Conservation (phyloP, 331 rosid species). For the Cydonia oblonga region DNA sequence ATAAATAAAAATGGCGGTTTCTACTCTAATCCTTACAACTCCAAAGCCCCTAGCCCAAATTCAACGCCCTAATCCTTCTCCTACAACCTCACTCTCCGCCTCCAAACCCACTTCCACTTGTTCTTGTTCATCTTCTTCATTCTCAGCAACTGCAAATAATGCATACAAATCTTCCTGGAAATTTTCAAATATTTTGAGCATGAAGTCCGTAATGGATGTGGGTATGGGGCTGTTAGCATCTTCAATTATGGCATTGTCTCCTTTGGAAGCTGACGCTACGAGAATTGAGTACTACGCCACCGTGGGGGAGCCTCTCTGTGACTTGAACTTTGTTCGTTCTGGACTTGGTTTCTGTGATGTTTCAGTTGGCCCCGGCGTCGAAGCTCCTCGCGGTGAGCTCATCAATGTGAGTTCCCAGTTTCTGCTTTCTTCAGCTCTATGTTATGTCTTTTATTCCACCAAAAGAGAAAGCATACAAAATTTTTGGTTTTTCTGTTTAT, state of each 20-base stretch:
- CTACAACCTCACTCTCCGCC: conserved; percentile 17
- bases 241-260: conserved; percentile 43
- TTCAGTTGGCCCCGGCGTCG: conserved; percentile 43
- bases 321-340: conserved; percentile 52
- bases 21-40: conserved; percentile 25
- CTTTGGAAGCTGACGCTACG: conserved; percentile 71
- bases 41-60: conserved; percentile 13
- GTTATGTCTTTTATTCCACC: neutral
- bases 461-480: neutral
- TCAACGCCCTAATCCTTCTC: conserved; percentile 12
- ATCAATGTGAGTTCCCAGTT: conserved; percentile 48
- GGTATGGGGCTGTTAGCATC: conserved; percentile 63
- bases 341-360: conserved; percentile 88
- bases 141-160: conserved; percentile 13
- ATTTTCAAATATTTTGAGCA: conserved; percentile 4
- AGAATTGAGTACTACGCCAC: conserved; percentile 89
- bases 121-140: conserved; percentile 10
- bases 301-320: conserved; percentile 72
- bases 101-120: conserved; percentile 2
- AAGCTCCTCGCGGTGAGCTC: conserved; percentile 75
- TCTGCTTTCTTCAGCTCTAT: neutral
- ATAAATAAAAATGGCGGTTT: conserved; percentile 31
- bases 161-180: neutral
- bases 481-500: neutral
- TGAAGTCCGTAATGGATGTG: conserved; percentile 26